Base-by-base conservation (phyloP, 352 stramenopile species). In the Globisporangium mamillatum region DNA sequence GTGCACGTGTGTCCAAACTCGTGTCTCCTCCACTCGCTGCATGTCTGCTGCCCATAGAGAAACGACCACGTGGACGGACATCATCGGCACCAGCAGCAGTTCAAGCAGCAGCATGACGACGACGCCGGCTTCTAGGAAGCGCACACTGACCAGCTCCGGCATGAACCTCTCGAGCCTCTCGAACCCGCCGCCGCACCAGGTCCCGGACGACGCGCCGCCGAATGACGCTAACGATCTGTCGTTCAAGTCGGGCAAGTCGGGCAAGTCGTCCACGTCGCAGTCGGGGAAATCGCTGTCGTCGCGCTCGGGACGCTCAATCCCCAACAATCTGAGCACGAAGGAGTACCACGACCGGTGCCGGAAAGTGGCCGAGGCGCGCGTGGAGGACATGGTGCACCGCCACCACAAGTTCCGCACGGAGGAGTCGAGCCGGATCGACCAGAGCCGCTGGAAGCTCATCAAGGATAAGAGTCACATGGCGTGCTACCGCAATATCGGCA, bases 351-450 rank as follows among this genome's bases (percentile, higher is more conserved):
- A 59, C 38, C 67, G 67, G 18, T 67, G 60, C 41, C 50, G 53
- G 38, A 63, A 72, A 16, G 50, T 72, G 12, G 67, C 67, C 0
- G 53, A 61, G 7, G 61, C 67, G 56, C 67, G 61, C 60, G 67
- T 72, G 22, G 60, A 68, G n/a, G 67, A 72, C 61, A 72, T 72
- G 67, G 67, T 72, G 53, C 50, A 16, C 41, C 67, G 60, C 27
- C 55, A 72, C 67, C 20, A 67, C 60, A 61, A 62, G 44, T 63
- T 64, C 46, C 61, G 41, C n/a, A 63, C 41, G 1, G 60, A 55
- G 22, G 52, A 64, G 22, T 14, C 4, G 3, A 32, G 14, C 0
- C 60, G 53, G 24, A 61, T 72, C 52, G 54, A 72, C 25, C n/a
- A 22, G 16, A 59, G 18, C 20, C 60, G 56, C n/a, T 72, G 67